phyloP scores from a whole-genome alignment of 176 grass and related monocot species.

The Cocos nucifera region DNA sequence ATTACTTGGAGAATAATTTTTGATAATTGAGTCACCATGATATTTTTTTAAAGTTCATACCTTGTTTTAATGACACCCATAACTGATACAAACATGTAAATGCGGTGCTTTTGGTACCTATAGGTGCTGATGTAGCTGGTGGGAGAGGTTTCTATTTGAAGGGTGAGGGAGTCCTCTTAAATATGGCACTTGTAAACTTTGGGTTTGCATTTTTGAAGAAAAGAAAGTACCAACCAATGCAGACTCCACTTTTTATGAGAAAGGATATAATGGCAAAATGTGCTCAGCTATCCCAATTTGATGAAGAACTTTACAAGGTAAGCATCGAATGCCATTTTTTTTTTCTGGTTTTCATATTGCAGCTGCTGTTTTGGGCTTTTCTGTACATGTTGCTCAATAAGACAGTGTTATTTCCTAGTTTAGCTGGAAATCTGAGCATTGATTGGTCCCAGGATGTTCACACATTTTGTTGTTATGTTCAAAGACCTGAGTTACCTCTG shows the following conservation, averaged over 20 bases:
- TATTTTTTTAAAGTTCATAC: no score
- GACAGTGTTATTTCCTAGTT: no score
- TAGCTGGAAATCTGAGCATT: no score
- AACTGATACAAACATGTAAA: no score
- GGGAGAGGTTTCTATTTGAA: conserved; percentile 91
- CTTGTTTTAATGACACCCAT: no score
- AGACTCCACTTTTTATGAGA: conserved; percentile 96
- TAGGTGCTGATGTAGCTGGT: conserved; percentile 88
- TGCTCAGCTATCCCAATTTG: conserved; percentile 83
- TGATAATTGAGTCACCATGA: no score
- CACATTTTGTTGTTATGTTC: no score
- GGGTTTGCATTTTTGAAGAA: conserved; percentile 63
- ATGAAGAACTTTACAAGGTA: conserved; percentile 93
- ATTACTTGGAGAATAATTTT: no score
- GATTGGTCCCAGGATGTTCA: no score
- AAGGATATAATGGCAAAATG: conserved; percentile 96
- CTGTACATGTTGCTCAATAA: no score
- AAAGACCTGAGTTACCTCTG: no score
- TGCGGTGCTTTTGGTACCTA: conserved; percentile 3
- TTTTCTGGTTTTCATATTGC: neutral
- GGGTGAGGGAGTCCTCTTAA: conserved; percentile 68
- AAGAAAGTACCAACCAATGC: conserved; percentile 51
- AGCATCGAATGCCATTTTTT: neutral
- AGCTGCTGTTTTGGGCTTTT: no score
- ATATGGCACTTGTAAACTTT: conserved; percentile 79